These are phyloP conservation scores for Curvularia sp. DNA, from an alignment of 2,329 filamentous ascomycete genomes.

Conservation along the genomic window DNA sequence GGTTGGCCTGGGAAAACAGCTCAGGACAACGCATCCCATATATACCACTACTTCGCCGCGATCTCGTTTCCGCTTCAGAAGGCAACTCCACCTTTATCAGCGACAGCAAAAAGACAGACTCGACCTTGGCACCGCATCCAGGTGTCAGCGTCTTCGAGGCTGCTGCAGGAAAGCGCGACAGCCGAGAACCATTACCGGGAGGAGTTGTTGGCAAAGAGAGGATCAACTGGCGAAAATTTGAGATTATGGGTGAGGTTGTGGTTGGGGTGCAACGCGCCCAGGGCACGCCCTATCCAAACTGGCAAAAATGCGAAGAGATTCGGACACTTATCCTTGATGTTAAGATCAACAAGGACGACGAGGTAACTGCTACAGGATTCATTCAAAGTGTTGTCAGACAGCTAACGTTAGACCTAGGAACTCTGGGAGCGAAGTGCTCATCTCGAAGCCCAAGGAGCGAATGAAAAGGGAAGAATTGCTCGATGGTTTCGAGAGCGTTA, in stretches of 20 bases:
- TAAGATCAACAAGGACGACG: conserved; percentile 82
- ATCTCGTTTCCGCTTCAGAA: conserved; percentile 90
- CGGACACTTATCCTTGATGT: conserved; percentile 81
- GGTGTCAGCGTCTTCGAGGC: conserved; percentile 46
- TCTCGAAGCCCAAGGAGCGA: conserved; percentile 58
- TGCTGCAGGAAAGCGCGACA: conserved; percentile 37
- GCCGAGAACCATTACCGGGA: conserved; percentile 52
- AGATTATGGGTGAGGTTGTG: conserved; percentile 91
- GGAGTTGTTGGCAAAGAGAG: conserved; percentile 60
- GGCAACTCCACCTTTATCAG: conserved; percentile 90
- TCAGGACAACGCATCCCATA: conserved; percentile 90
- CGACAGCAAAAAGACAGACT: conserved; percentile 39
- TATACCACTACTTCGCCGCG: conserved; percentile 85
- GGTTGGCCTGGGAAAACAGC: conserved; percentile 97
- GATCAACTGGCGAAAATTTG: conserved; percentile 98
- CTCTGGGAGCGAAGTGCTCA: conserved; percentile 66
- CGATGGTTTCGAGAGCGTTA: conserved; percentile 57
- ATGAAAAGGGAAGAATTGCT: conserved; percentile 52
- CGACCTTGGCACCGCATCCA: conserved; percentile 43
- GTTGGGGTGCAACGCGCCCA: conserved; percentile 92
- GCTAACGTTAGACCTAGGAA: conserved; percentile 53
- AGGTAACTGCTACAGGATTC: conserved; percentile 64
- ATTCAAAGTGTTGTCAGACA: neutral
- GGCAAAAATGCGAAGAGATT: conserved; percentile 72
- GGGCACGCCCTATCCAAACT: conserved; percentile 77